These are phyloP conservation scores for Diversispora epigaea DNA, from an alignment of 192 early-diverging fungal species.

Conservation along the genomic window DNA sequence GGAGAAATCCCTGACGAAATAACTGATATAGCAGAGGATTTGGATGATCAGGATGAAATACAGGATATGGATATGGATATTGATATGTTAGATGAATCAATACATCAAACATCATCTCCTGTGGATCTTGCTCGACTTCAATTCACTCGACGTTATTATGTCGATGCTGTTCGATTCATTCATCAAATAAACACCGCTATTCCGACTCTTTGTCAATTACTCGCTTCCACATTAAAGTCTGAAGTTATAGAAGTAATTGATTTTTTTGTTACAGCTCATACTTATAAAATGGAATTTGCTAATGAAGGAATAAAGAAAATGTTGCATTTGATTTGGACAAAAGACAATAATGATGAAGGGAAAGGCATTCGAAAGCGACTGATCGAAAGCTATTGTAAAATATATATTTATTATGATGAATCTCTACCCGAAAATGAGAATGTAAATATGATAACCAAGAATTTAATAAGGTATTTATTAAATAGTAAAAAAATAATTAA, in stretches of 20 bases:
- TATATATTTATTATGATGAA: conserved; percentile 72
- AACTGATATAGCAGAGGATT: conserved; percentile 37
- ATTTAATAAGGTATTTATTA: conserved; percentile 56
- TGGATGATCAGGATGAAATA: conserved; percentile 35
- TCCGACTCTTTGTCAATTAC: conserved; percentile 76
- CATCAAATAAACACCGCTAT: conserved; percentile 75
- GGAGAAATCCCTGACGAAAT: not conserved
- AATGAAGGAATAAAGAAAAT: conserved; percentile 85
- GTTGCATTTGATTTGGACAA: conserved; percentile 93
- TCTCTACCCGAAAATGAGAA: conserved; percentile 54
- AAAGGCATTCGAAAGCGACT: conserved; percentile 73
- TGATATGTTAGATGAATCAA: conserved; percentile 34
- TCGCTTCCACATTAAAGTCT: conserved; percentile 84
- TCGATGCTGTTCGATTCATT: conserved; percentile 86
- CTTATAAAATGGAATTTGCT: conserved; percentile 82
- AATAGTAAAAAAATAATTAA: not conserved
- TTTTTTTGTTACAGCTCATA: conserved; percentile 84
- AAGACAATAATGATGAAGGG: conserved; percentile 67
- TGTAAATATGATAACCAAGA: conserved; percentile 65
- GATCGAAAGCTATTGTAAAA: conserved; percentile 71
- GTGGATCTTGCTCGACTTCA: conserved; percentile 47
- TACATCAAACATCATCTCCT: conserved; percentile 42
- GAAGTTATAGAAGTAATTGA: conserved; percentile 97
- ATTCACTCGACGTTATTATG: conserved; percentile 73
- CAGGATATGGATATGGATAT: conserved; percentile 38